Percentiles rank a stretch among this genome's conserved stretches.
phyloP scores from a whole-genome alignment of 495 filamentous ascomycete genomes.

The Hyaloscypha hepaticicola region DNA sequence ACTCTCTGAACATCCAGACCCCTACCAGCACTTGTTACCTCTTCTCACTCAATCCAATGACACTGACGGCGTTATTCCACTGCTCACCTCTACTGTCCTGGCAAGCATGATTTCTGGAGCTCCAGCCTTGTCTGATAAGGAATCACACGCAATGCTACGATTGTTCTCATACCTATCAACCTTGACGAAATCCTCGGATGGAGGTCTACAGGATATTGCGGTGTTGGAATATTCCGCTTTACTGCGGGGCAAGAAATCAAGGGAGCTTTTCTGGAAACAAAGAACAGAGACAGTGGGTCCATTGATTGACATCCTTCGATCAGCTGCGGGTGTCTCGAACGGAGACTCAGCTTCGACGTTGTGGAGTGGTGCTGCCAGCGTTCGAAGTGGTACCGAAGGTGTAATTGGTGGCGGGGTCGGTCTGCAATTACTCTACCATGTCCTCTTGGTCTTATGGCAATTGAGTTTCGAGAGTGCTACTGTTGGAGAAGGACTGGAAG shows the following conservation, averaged over 20 bases:
- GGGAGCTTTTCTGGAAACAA: slow-evolving; percentile 85
- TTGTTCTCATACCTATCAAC: slow-evolving; percentile 85
- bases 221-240: slow-evolving; percentile 88
- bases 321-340: slow-evolving; percentile 72
- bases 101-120: slow-evolving; percentile 75
- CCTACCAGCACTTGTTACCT: slow-evolving; percentile 83
- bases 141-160: slow-evolving; percentile 67
- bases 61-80: slow-evolving; percentile 80
- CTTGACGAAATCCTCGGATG: slow-evolving; percentile 76
- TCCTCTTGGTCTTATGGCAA: slow-evolving; percentile 92
- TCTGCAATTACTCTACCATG: slow-evolving; percentile 91
- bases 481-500: slow-evolving; percentile 82
- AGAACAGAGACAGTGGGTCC: slow-evolving; percentile 79
- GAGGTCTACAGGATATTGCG: slow-evolving; percentile 91
- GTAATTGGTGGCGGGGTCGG: slow-evolving; percentile 79
- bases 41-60: slow-evolving; percentile 79
- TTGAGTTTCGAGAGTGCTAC: slow-evolving; percentile 84
- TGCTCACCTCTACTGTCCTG: slow-evolving; percentile 87
- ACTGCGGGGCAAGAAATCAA: slow-evolving; percentile 70
- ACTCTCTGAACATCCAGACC: slow-evolving; percentile 70
- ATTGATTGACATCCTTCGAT: slow-evolving; percentile 76
- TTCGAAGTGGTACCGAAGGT: slow-evolving; percentile 55
- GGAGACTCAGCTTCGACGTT: slow-evolving; percentile 63
- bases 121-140: slow-evolving; percentile 55
- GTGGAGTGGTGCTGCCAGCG: slow-evolving; percentile 61